Conservation (phyloP, 2,329 filamentous ascomycete species). For the Bretziella fagacearum region DNA sequence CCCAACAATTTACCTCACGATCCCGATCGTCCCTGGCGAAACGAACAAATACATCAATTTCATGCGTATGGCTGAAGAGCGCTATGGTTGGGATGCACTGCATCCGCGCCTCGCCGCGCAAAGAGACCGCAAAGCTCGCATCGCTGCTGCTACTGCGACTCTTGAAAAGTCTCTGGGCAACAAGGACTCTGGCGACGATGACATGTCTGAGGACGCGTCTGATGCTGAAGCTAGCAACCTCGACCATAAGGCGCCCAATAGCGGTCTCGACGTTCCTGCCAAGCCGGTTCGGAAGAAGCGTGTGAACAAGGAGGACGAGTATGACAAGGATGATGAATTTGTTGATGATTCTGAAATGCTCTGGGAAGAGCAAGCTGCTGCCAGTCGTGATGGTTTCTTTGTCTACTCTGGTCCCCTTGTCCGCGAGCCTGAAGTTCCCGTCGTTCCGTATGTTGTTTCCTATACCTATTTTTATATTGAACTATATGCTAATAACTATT, state of each 20-base stretch:
- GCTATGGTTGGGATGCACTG: constrained; percentile 84
- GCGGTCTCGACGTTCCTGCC: constrained; percentile 26
- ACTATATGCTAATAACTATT: constrained; percentile 21
- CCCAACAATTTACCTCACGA: constrained; percentile 68
- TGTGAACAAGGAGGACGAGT: constrained; percentile 65
- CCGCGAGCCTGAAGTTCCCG: constrained; percentile 64
- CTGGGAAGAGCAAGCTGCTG: constrained; percentile 90
- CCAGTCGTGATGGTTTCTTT: constrained; percentile 92
- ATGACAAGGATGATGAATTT: constrained; percentile 69
- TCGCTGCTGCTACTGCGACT: constrained; percentile 74
- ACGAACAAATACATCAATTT: constrained; percentile 92
- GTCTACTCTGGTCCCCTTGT: constrained; percentile 90
- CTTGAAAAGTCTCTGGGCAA: constrained; percentile 53
- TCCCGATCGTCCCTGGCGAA: constrained; percentile 57
- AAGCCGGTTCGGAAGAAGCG: constrained; percentile 61
- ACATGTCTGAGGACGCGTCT: constrained; percentile 67
- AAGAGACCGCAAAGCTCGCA: constrained; percentile 69
- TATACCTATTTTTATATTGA: constrained; percentile 2
- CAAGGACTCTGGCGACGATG: constrained; percentile 32
- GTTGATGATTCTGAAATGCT: constrained; percentile 86
- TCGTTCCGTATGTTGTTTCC: constrained; percentile 29
- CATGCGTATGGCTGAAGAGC: constrained; percentile 79
- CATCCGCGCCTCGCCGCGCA: constrained; percentile 83
- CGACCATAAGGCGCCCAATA: constrained; percentile 42
- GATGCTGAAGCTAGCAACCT: constrained; percentile 66